A percentile compares a stretch with the other conserved stretches of the same genome.
Evolutionary conservation across 169 alveolate genomes (phyloP).

Genomic region (Cryptosporidium ubiquitum): DNA sequence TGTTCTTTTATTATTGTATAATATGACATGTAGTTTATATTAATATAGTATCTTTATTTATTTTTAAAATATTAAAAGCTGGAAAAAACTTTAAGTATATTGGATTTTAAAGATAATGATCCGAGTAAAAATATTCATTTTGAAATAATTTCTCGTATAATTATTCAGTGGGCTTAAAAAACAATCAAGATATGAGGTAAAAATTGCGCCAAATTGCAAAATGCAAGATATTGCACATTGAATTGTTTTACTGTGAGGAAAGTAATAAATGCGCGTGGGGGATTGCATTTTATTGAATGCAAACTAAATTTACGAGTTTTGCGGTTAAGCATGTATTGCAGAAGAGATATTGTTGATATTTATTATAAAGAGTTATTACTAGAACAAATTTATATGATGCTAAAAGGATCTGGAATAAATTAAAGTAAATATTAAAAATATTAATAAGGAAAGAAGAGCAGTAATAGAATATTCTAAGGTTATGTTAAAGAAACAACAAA

Average conservation of each 20-base stretch:
- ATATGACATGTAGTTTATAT: neutral
- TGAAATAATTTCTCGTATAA: neutral
- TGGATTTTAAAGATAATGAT: neutral
- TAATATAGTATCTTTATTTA: neutral
- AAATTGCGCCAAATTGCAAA: slow-evolving; percentile 3
- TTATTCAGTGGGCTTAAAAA: too few species aligned
- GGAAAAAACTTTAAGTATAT: neutral
- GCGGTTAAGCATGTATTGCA: slow-evolving; percentile 75
- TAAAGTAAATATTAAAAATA: neutral
- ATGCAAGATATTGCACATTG: slow-evolving; percentile 42
- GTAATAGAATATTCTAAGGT: neutral
- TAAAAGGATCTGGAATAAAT: neutral
- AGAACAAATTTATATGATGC: slow-evolving; percentile 22
- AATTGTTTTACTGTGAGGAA: neutral
- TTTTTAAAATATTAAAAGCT: neutral
- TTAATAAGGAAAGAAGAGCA: slow-evolving; percentile 30
- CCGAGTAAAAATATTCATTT: neutral
- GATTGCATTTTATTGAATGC: slow-evolving; percentile 65
- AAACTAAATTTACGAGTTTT: slow-evolving; percentile 74
- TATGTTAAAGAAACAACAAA: slow-evolving; percentile 46
- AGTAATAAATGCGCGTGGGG: slow-evolving; percentile 72
- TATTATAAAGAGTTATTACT: neutral
- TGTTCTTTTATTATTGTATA: neutral
- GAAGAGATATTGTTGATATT: slow-evolving; percentile 19
- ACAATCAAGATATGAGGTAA: neutral